Evolutionary conservation across 1,284 basidiomycete genomes (phyloP), one percentile per base, ranked within the genome.

Genomic region (Leccinum griseonigrum): DNA sequence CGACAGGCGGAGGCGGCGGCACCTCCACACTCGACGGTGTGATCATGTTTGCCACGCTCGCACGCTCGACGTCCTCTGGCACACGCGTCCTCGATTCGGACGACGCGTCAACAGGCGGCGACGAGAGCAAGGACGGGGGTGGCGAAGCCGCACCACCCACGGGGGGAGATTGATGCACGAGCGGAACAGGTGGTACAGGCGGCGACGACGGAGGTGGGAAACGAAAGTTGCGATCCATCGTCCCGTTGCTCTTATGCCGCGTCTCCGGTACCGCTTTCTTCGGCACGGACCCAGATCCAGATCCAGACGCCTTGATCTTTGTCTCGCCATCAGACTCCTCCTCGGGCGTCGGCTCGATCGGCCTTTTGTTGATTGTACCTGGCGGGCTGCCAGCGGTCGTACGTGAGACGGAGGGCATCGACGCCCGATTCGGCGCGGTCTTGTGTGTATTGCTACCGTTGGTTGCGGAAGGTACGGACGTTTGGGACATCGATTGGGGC

Each of bases 181-280:
- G 56, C 1, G 59, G 16, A 14, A 57, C 29, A 31, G 68, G 65
- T 8, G 68, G 66, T 4, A 63, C 62, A 36, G 69, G 62, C 13
- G 69, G 65, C 1, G 73, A 71, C 50, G 73, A 64, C 29, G 71
- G 51, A 3, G 76, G 69, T 29, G 90, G 91, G 77, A 92, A 93
- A 68, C 83, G 86, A 77, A 92, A 93, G 62, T 86, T 83, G 62
- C 79, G 83, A 70, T 90, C 89, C 89, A 92, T 92, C 54, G 86
- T 88, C 26, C 90, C 89, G 56, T 68, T 75, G 62, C 77, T 79
- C 69, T 76, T 82, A 69, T 76, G 76, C 57, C 80, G 80, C 43
- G 75, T 70, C n/a, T 70, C 70, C 0, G 59, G 14, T 9, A 56
- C 26, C 1, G 68, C 28, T 36, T 62, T 73, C 40, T 34, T 71